Evolutionary conservation across 352 stramenopile genomes (phyloP), one percentile per base, ranked within the genome.

Genomic region (Pythium vanterpoolii): DNA sequence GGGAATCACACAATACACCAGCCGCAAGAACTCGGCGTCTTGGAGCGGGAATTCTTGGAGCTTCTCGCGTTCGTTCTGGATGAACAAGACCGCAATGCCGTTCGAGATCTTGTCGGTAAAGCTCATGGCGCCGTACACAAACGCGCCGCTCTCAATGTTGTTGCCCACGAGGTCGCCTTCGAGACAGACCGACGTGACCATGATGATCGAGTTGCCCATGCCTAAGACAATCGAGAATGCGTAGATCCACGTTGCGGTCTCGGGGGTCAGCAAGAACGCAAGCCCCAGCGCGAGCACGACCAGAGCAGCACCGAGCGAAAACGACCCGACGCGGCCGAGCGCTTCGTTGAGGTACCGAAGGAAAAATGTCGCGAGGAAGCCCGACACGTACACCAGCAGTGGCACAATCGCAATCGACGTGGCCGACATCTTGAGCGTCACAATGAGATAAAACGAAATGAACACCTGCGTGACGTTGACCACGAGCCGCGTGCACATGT

Each of bases 101-200:
- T 93, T 93, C 42, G 81, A 92, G 57, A 93, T 88, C 49, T 95
- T 95, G 71, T 95, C 86, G 16, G 83, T 91, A 65, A 95, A 92
- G 55, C 83, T 93, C 83, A 95, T 91, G 9, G 83, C 79, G 24
- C 86, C 86, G 66, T 92, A 95, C 27, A 95, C 86, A 43, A 95
- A 95, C 14, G 86, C 86, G 31, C 86, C 86, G 44, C 79, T 91
- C 60, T 93, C 86, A 36, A 88, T 70, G 56, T 90, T 87, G 65
- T 87, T 87, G 16, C 86, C 86, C 1, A 95, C 83, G 4, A 95
- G 62, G 49, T 93, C 86, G 39, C 82, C 86, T 56, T 91, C 86
- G 11, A 93, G 58, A 53, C 81, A 93, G 39, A 95, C 86, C 0
- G 79, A 90, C 11, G 83, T 91, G 30, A 95, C 86, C 86, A 95